Base-by-base conservation (phyloP, 2,329 filamentous ascomycete species). In the Cadophora gregata region DNA sequence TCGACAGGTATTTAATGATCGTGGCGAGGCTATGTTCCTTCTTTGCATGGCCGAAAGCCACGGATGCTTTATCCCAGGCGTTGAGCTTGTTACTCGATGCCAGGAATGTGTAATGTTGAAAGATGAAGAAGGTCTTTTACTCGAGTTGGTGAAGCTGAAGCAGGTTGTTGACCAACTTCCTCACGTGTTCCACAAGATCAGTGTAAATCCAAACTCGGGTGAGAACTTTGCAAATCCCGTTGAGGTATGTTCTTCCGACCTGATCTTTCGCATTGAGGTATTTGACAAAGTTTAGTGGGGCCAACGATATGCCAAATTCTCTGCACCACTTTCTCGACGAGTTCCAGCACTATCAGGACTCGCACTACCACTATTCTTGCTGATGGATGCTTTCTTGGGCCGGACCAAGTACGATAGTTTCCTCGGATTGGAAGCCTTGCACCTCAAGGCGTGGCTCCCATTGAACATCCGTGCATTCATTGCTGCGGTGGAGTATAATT, bases 1-100 rank as follows among this genome's bases (percentile, higher is more conserved):
- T 12, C 19, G 5, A 4, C 9, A 27, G 47, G 47, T 50, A 50
- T 50, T 50, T 50, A 50, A 50, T 50, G 47, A 50, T 50, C 47
- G 47, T 50, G 47, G 47, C 14, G 47, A 50, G 47, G 47, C 47
- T 12, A 50, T 50, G 47, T 50, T 50, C 47, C 47, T 50, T 50
- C 47, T 50, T 50, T 50, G 47, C 47, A 50, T 50, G 47, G 47
- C 47, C 24, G 47, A 50, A 27, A 50, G 47, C 9, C 47, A 50
- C 47, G 47, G 47, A 50, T 50, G 47, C 21, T 50, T 50, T 25
- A 50, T 50, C 24, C 47, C 47, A 50, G 47, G 47, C 9, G 47
- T 50, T 50, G 47, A 50, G 47, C 25, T 50, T 12, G 27, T 50
- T 14, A 10, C 47, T 50, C 47, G 47, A 50, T 50, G 47, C 47